A percentile compares a stretch with the other conserved stretches of the same genome.
phyloP scores from a whole-genome alignment of 2,329 filamentous ascomycete genomes.

The Coccinonectria pachysandricola region DNA sequence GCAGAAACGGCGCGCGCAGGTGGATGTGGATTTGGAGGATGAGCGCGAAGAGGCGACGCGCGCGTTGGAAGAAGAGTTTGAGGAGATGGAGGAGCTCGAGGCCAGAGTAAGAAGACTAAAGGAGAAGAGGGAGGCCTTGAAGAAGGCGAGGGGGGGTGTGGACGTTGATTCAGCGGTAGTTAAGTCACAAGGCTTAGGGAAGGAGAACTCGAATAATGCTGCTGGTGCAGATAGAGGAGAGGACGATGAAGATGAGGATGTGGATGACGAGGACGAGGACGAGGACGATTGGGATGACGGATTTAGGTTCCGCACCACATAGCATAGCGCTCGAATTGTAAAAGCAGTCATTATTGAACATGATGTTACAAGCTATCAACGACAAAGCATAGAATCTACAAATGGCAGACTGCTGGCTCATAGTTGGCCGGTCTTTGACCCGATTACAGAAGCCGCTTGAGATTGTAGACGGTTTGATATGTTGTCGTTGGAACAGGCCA shows the following conservation, averaged over 20 bases:
- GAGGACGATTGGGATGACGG: conserved; percentile 50
- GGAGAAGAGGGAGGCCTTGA: conserved; percentile 59
- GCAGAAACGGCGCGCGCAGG: conserved; percentile 41
- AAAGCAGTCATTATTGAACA: too few relatives aligned
- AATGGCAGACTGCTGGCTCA: too few relatives aligned
- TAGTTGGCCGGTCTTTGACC: too few relatives aligned
- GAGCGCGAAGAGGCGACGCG: conserved; percentile 68
- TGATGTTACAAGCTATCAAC: conserved; percentile 1
- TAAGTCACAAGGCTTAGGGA: conserved; percentile 10
- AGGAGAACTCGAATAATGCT: conserved; percentile 20
- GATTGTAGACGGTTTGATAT: too few relatives aligned
- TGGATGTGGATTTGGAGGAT: conserved; percentile 47
- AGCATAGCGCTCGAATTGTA: background rate
- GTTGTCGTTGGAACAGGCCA: too few relatives aligned
- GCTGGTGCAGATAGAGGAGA: conserved; percentile 28
- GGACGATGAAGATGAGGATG: conserved; percentile 38
- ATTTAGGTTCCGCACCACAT: conserved; percentile 36
- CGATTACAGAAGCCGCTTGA: too few relatives aligned
- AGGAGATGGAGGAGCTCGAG: conserved; percentile 74
- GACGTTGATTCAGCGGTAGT: conserved; percentile 18
- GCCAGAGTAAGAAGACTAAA: conserved; percentile 58
- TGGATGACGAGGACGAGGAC: conserved; percentile 38
- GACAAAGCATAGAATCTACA: too few relatives aligned
- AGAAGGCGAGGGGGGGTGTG: conserved; percentile 26
- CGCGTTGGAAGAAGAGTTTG: conserved; percentile 66